These are phyloP conservation scores for Torrubiellomyces zombiae DNA, from an alignment of 2,329 filamentous ascomycete genomes.

Conservation along the genomic window DNA sequence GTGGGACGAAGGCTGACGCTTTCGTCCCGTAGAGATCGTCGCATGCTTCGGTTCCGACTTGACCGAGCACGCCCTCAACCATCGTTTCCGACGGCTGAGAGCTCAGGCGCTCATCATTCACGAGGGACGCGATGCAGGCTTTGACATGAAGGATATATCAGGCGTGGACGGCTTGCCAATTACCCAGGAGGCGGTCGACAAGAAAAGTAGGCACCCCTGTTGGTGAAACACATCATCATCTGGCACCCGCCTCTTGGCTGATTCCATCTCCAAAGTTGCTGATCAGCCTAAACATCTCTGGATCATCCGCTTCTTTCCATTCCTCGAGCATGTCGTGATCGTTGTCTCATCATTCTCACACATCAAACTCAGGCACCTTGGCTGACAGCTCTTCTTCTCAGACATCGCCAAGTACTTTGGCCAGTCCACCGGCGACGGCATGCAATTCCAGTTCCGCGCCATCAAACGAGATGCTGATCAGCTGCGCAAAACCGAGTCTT, in stretches of 20 bases:
- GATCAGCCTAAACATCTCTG: not conserved
- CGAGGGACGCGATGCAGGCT: slow-evolving; percentile 15
- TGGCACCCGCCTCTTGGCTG: not conserved
- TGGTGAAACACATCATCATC: too few relatives aligned
- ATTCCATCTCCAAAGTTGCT: not conserved
- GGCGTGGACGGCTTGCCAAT: slow-evolving; percentile 18
- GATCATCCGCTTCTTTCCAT: not conserved
- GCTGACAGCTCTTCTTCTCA: too few relatives aligned
- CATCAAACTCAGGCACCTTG: slow-evolving; percentile 6
- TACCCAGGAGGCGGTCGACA: slow-evolving; percentile 21
- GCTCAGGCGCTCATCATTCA: slow-evolving; percentile 23
- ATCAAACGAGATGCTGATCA: slow-evolving; percentile 36
- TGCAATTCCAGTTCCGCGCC: slow-evolving; percentile 42
- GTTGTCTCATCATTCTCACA: not conserved
- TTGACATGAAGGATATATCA: slow-evolving; percentile 26
- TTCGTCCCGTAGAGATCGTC: slow-evolving; percentile 27
- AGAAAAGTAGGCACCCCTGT: slow-evolving; percentile 20
- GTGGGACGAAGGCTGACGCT: slow-evolving; percentile 16
- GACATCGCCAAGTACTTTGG: slow-evolving; percentile 44
- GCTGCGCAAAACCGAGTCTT: slow-evolving; percentile 26
- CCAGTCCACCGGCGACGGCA: slow-evolving; percentile 37
- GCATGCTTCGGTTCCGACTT: slow-evolving; percentile 32
- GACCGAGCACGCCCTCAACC: slow-evolving; percentile 29
- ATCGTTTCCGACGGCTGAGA: slow-evolving; percentile 32
- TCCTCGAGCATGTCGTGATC: not conserved